Evolutionary conservation across 1,139 yeast species (phyloP), one percentile per base, ranked within the genome.

Genomic region (Wickerhamomyces sp.): DNA sequence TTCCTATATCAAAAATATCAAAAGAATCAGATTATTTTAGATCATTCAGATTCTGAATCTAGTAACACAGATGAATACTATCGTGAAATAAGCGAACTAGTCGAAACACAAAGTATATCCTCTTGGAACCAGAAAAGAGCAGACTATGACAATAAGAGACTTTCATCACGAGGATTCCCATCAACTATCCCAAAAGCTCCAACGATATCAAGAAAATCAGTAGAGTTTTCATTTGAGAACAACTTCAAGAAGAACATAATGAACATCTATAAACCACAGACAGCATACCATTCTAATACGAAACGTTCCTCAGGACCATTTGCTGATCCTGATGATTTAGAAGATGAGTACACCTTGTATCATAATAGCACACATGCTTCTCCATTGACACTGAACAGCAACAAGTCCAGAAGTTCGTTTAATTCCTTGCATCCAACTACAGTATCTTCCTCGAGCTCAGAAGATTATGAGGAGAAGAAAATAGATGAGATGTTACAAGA

Each of bases 401-500:
- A 45, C 33, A 43, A 40, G 19, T 48, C 49, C 7, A 35, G 40
- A 28, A 22, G 31, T 21, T 41, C 34, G n/a, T 15, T 35, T 29
- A 38, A 20, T 8, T 42, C 36, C 7, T 31, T 31, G 12, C 42
- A 21, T 28, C 28, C 27, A 25, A 16, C 31, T 6, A 37, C 39
- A 9, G 3, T 31, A 3, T 37, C 36, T 14, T 39, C 46, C 28
- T 26, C 27, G 24, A 20, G 44, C 34, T 33, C 16, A 44, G 36
- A 33, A 8, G 45, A 48, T 12, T 49, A 51, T 4, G 58, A 52
- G 21, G 64, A 59, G 6, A 57, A 55, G 14, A 66, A 63, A 30
- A 61, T 59, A 24, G 64, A 65, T 25, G 63, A 65, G 28, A 54
- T 69, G 12, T 72, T 73, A 45, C 67, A 67, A 29, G 67, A 72